Evolutionary conservation across 2,329 filamentous ascomycete species (phyloP).

Genomic region (Talaromyces sp.): DNA sequence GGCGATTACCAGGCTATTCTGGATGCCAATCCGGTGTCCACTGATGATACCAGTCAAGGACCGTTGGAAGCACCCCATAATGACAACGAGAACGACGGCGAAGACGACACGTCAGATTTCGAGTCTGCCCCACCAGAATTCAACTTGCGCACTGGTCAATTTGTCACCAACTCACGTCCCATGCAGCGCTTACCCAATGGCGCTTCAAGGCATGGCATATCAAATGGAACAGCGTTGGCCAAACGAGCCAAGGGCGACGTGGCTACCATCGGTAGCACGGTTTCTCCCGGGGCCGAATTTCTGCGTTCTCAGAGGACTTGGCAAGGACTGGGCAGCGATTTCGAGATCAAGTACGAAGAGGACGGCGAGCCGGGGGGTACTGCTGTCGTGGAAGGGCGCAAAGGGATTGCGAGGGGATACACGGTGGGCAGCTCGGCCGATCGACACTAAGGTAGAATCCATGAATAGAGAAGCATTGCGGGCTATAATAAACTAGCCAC

Average conservation of each 20-base stretch:
- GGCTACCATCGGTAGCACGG: conserved; percentile 74
- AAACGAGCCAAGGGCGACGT: conserved; percentile 66
- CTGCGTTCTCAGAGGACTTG: conserved; percentile 78
- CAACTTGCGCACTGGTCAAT: conserved; percentile 80
- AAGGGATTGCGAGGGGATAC: conserved; percentile 86
- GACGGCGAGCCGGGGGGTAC: conserved; percentile 53
- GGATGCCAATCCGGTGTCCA: conserved; percentile 25
- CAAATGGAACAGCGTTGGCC: conserved; percentile 50
- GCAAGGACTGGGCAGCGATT: conserved; percentile 88
- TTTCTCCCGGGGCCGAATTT: conserved; percentile 89
- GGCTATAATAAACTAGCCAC: background rate
- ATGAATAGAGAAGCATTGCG: background rate
- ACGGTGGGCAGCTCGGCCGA: conserved; percentile 59
- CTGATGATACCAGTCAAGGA: conserved; percentile 22
- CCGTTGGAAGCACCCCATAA: conserved; percentile 51
- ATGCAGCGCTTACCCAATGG: conserved; percentile 36
- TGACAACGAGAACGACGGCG: background rate
- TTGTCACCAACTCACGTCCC: conserved; percentile 66
- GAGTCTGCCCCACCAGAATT: conserved; percentile 76
- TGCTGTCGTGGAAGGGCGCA: conserved; percentile 76
- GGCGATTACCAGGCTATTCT: conserved; percentile 74
- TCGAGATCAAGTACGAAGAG: conserved; percentile 58
- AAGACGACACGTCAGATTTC: conserved; percentile 60
- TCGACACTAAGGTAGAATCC: conserved; percentile 22
- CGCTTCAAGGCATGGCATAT: conserved; percentile 18